Evolutionary conservation across 2,329 filamentous ascomycete genomes (phyloP).

Genomic region (Aspergillus intermedius): DNA sequence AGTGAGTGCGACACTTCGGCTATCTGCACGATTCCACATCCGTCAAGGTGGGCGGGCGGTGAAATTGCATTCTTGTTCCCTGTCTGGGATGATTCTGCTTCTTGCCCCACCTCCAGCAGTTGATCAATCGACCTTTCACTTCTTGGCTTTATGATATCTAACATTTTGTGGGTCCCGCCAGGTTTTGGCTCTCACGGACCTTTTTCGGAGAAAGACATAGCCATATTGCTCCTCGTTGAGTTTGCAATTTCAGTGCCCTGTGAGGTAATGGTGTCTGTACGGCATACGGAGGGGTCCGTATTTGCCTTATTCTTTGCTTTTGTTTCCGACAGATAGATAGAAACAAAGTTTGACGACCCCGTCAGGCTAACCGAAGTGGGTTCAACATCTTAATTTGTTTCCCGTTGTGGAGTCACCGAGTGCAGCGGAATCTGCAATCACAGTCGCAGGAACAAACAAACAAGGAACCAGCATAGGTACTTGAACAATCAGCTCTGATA

Average conservation of each 20-base stretch:
- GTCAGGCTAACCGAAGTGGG: neutral
- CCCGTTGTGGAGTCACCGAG: neutral
- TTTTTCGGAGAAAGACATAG: neutral
- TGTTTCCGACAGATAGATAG: neutral
- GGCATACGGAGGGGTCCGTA: neutral
- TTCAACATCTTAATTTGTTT: neutral
- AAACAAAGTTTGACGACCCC: neutral
- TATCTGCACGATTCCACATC: slow-evolving; percentile 2
- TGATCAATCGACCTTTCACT: slow-evolving; percentile 10
- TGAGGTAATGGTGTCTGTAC: neutral
- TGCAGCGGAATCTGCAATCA: neutral
- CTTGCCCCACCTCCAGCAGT: slow-evolving; percentile 5
- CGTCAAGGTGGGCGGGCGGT: slow-evolving; percentile 1
- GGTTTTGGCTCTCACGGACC: neutral
- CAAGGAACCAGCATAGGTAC: neutral
- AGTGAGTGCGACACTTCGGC: neutral
- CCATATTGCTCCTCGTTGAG: neutral
- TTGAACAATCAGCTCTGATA: neutral
- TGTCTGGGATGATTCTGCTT: neutral
- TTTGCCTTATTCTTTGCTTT: too few relatives aligned
- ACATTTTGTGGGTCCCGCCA: neutral
- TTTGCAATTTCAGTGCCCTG: neutral
- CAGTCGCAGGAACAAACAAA: neutral
- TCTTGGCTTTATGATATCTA: slow-evolving; percentile 1
- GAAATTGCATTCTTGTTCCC: slow-evolving; percentile 1